A percentile compares a stretch with the other conserved stretches of the same genome.
phyloP scores from a whole-genome alignment of 148 eudicot species.

The Polygonum aviculare region DNA sequence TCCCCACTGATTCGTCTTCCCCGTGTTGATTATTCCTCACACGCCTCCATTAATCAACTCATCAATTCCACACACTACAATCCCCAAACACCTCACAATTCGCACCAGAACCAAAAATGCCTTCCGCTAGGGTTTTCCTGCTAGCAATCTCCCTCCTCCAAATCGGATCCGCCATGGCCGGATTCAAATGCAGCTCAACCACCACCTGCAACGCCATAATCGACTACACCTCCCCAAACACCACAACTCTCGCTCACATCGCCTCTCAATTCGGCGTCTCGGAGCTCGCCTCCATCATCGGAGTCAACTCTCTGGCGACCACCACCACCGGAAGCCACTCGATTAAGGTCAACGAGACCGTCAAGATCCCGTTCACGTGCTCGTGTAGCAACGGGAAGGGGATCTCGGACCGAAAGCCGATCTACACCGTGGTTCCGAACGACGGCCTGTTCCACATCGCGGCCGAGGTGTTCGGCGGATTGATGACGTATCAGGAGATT shows the following conservation, averaged over 20 bases:
- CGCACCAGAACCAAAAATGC: background rate
- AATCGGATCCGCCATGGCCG: background rate
- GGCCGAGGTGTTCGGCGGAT: constrained; percentile 30
- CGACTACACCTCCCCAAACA: constrained; percentile 8
- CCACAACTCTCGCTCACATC: constrained; percentile 7
- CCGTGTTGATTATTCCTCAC: background rate
- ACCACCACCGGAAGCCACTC: background rate
- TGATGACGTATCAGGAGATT: constrained; percentile 45
- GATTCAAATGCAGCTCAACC: constrained; percentile 11
- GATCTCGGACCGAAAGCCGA: constrained; percentile 3
- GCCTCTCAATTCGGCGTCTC: constrained; percentile 2
- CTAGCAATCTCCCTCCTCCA: background rate
- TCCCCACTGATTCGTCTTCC: background rate
- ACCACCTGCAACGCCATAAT: constrained; percentile 6
- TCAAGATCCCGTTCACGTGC: constrained; percentile 15
- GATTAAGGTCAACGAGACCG: background rate
- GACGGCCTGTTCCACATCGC: constrained; percentile 9
- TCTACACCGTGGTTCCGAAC: background rate
- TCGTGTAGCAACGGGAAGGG: constrained; percentile 3
- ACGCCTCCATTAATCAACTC: background rate
- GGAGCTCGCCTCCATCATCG: background rate
- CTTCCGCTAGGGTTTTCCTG: background rate
- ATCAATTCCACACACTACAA: background rate
- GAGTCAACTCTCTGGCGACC: constrained; percentile 6
- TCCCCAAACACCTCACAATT: background rate